Percentiles rank a stretch among this genome's conserved stretches.
phyloP scores from a whole-genome alignment of 345 rosid genomes.

The Dimocarpus longan region DNA sequence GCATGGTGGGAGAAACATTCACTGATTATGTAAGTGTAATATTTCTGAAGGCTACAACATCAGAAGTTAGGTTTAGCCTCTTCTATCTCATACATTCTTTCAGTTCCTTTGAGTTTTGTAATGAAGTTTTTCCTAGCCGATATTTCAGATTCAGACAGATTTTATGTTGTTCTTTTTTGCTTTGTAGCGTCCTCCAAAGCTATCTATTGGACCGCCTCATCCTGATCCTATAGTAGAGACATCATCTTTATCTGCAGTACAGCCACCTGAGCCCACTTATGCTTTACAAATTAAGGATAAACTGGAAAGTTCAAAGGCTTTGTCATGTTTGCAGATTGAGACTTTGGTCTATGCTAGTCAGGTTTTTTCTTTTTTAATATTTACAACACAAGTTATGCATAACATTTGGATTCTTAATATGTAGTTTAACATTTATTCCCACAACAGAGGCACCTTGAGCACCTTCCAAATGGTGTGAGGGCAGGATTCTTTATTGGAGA shows the following conservation, averaged over 20 bases:
- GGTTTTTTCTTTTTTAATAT: conserved; percentile 44
- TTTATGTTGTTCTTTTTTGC: conserved; percentile 3
- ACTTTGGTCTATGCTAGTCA: conserved; percentile 95
- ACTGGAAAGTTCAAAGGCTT: conserved; percentile 66
- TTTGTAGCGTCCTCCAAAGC: conserved; percentile 82
- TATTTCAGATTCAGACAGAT: conserved; percentile 17
- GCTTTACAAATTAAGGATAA: conserved; percentile 71
- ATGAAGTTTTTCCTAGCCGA: conserved; percentile 17
- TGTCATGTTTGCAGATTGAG: conserved; percentile 99
- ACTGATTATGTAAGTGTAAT: conserved; percentile 81
- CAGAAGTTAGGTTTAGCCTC: conserved; percentile 9
- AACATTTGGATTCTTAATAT: conserved; percentile 25
- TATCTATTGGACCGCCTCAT: conserved; percentile 92
- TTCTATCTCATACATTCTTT: conserved; percentile 9
- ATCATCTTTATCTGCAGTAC: conserved; percentile 92
- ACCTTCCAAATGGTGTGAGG: conserved; percentile 80
- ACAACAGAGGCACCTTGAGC: conserved; percentile 88
- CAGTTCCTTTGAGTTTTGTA: background rate
- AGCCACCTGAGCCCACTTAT: conserved; percentile 95
- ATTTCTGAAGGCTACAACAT: conserved; percentile 17
- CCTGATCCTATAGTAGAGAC: conserved; percentile 98
- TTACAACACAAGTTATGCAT: conserved; percentile 26
- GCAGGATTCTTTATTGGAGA: conserved; percentile 99
- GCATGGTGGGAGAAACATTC: conserved; percentile 87
- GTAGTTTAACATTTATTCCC: conserved; percentile 31